These are phyloP conservation scores for Kwoniella europaea DNA, from an alignment of 768 basidiomycete species.

Conservation along the genomic window DNA sequence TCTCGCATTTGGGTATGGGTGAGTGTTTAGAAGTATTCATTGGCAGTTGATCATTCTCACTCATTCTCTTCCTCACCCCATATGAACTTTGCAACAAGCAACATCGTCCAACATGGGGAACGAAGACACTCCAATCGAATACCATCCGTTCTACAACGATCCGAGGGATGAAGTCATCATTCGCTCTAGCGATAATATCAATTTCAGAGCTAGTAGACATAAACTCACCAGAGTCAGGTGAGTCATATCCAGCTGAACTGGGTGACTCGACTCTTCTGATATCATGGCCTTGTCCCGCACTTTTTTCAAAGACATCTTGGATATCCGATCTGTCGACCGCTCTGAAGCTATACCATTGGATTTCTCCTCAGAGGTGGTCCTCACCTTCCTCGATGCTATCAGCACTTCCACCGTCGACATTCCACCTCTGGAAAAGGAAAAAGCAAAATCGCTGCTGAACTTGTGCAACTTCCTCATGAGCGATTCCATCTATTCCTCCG, in stretches of 20 bases:
- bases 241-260: neutral
- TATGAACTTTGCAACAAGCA: neutral
- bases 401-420: neutral
- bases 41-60: neutral
- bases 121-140: neutral
- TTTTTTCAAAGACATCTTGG: neutral
- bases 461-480: conserved; percentile 5
- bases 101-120: neutral
- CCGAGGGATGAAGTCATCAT: conserved; percentile 1
- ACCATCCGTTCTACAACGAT: neutral
- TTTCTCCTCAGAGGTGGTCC: neutral
- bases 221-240: conserved; percentile 6
- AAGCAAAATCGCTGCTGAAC: neutral
- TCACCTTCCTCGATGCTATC: conserved; percentile 11
- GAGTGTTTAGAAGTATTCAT: no score
- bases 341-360: conserved; percentile 9
- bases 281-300: neutral
- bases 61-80: neutral
- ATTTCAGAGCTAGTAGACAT: conserved; percentile 4
- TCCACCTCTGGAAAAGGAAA: neutral
- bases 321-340: neutral
- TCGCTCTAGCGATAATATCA: neutral
- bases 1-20: no score
- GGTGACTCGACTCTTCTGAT: neutral
- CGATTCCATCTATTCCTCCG: neutral